Evolutionary conservation across 352 stramenopile genomes (phyloP).

Genomic region (Pythium myriotylum): DNA sequence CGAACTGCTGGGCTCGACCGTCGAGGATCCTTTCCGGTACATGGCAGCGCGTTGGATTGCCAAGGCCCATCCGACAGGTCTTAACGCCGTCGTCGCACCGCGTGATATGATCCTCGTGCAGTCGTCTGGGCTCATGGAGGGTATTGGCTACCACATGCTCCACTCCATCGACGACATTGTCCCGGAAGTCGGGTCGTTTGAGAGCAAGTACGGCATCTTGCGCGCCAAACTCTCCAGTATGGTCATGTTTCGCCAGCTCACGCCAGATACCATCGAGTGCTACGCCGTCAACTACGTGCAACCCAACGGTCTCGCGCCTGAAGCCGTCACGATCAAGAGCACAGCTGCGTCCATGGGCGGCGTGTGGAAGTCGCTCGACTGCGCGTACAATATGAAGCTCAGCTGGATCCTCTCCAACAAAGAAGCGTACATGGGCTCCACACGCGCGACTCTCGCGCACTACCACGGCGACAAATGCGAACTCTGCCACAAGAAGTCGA

Average conservation of each 20-base stretch:
- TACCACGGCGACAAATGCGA: constrained; percentile 8
- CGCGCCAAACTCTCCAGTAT: constrained; percentile 42
- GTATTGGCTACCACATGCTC: constrained; percentile 44
- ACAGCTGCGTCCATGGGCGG: constrained; percentile 37
- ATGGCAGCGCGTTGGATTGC: constrained; percentile 25
- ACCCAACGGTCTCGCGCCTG: constrained; percentile 41
- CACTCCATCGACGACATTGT: constrained; percentile 42
- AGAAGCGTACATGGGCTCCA: constrained; percentile 8
- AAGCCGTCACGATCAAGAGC: constrained; percentile 41
- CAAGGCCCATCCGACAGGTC: constrained; percentile 15
- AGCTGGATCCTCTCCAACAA: constrained; percentile 44
- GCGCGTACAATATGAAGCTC: constrained; percentile 26
- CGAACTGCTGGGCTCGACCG: constrained; percentile 41
- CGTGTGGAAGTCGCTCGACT: constrained; percentile 34
- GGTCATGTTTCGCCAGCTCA: constrained; percentile 37
- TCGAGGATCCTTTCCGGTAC: constrained; percentile 21
- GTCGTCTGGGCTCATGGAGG: constrained; percentile 10
- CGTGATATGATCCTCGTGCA: constrained; percentile 20
- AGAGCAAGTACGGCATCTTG: constrained; percentile 35
- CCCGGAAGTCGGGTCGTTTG: constrained; percentile 33
- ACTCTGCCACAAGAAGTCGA: constrained; percentile 15
- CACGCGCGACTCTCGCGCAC: background rate
- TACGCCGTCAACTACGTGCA: constrained; percentile 48
- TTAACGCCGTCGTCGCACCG: constrained; percentile 14
- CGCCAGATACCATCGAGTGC: constrained; percentile 37